Base-by-base conservation (phyloP, 2,329 filamentous ascomycete species). In the Pestalotiopsis sp. region DNA sequence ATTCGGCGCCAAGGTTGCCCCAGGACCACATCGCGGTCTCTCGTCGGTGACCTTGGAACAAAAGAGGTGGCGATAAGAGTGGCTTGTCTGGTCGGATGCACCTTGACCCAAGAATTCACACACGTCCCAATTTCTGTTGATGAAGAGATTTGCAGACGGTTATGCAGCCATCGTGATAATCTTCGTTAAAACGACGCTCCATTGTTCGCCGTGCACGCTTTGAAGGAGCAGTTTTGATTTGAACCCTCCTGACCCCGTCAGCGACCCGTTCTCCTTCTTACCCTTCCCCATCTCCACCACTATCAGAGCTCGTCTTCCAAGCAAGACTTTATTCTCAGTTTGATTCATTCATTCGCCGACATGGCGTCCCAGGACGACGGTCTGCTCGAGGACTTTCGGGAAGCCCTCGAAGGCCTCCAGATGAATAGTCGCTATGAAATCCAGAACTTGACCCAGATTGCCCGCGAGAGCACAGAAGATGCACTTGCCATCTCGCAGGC, bases 391-490 rank as follows among this genome's bases (percentile, higher is more conserved):
- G 96, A 98, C 83, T 99, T 97, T 84, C 93, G 92, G 80, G 93
- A 94, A 78, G 96, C 95, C 67, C 86, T 99, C 79, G 93, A 97
- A 83, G 95, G 98, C 81, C 87, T 99, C 77, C 93, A 92, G 73
- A 89, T 91, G 79, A 98, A 98, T 83, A 94, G 94, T 82, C 92
- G 94, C 78, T 94, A 94, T 82, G 95, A 98, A 83, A 99, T 99
- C 81, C 95, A 93, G 86, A 98, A 97, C 83, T 84, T 99, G 83
- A 99, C 96, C 71, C 91, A 97, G 80, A 98, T 99, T 82, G 96
- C 96, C 70, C 94, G 97, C 81, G 96, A 99, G 82, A 97, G 97
- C 77, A 98, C 95, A 73, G 94, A 97, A 82, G 93, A 98, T 84
- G 96, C 96, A 45, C 90, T 97, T 80, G 94, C 93, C 73, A 98